phyloP scores from a whole-genome alignment of 75 land plant species.

The Pinus tabuliformis region DNA sequence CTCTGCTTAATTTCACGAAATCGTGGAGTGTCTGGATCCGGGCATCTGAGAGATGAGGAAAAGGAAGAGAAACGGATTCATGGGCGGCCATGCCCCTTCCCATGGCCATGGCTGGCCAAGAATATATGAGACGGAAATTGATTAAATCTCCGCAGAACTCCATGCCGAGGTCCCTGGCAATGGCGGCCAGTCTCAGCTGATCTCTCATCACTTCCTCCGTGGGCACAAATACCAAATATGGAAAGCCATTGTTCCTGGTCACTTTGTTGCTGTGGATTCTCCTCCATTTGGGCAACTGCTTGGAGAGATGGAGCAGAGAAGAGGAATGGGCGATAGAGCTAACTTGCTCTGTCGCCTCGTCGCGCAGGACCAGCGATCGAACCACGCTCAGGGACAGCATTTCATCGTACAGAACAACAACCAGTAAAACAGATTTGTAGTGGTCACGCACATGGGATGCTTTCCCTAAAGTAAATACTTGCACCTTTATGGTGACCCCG shows the following conservation, averaged over 20 bases:
- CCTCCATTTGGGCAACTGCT: slow-evolving; percentile 1
- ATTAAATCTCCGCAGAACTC: slow-evolving; percentile 30
- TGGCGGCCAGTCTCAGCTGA: slow-evolving; percentile 16
- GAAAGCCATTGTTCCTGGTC: neutral
- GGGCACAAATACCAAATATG: slow-evolving; percentile 28
- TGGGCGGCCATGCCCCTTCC: neutral
- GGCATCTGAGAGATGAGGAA: slow-evolving; percentile 25
- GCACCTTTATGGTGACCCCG: too few relatives aligned
- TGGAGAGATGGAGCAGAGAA: neutral
- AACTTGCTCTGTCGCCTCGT: slow-evolving; percentile 1
- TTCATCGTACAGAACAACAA: neutral
- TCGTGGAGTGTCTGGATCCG: slow-evolving; percentile 16
- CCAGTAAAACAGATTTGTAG: too few relatives aligned
- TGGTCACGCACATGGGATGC: too few relatives aligned
- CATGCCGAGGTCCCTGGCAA: slow-evolving; percentile 40
- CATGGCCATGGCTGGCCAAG: slow-evolving; percentile 14
- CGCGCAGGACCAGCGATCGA: slow-evolving; percentile 26
- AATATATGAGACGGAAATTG: slow-evolving; percentile 31
- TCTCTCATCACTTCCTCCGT: slow-evolving; percentile 24
- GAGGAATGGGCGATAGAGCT: neutral
- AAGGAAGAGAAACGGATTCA: slow-evolving; percentile 23
- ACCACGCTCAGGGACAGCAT: slow-evolving; percentile 24
- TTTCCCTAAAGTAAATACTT: too few relatives aligned
- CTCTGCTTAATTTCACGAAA: slow-evolving; percentile 24
- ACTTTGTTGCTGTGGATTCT: neutral